Percentiles rank a stretch among this genome's conserved stretches.
Evolutionary conservation across 1,139 yeast genomes (phyloP).

Genomic region (Sugiyamaella grinbergsii): DNA sequence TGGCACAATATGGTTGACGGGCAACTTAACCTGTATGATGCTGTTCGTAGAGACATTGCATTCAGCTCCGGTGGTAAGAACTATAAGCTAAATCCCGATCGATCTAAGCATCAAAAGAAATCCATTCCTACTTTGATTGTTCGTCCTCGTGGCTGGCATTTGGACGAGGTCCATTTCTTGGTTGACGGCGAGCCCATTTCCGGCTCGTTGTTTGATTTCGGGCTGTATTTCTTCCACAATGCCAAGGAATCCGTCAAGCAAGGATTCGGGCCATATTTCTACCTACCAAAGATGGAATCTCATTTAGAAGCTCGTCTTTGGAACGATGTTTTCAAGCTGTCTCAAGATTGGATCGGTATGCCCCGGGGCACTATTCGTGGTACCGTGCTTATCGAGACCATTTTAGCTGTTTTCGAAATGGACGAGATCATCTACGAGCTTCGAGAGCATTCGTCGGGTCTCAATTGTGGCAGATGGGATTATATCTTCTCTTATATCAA

Average conservation of each 20-base stretch:
- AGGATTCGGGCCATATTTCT: conserved; percentile 77
- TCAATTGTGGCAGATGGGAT: conserved; percentile 85
- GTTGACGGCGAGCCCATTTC: conserved; percentile 77
- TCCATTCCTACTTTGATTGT: conserved; percentile 70
- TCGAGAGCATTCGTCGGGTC: conserved; percentile 72
- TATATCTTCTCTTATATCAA: conserved; percentile 74
- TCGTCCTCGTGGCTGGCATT: conserved; percentile 88
- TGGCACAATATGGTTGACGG: conserved; percentile 88
- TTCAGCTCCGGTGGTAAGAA: conserved; percentile 61
- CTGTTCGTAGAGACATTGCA: conserved; percentile 68
- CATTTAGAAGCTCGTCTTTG: conserved; percentile 77
- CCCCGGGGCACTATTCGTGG: conserved; percentile 76
- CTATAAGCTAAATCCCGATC: conserved; percentile 56
- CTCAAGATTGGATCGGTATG: conserved; percentile 68
- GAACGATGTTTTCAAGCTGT: conserved; percentile 70
- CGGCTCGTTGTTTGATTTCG: conserved; percentile 78
- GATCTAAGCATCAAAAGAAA: conserved; percentile 30
- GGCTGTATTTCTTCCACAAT: conserved; percentile 72
- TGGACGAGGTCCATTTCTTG: conserved; percentile 68
- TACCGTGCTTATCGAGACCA: conserved; percentile 75
- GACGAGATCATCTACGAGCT: conserved; percentile 78
- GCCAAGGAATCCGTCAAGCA: conserved; percentile 60
- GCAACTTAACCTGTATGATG: conserved; percentile 90
- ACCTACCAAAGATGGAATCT: conserved; percentile 80
- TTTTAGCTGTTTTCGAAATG: conserved; percentile 79